Conservation (phyloP, 345 rosid genomes). For the Sonneratia caseolaris region DNA sequence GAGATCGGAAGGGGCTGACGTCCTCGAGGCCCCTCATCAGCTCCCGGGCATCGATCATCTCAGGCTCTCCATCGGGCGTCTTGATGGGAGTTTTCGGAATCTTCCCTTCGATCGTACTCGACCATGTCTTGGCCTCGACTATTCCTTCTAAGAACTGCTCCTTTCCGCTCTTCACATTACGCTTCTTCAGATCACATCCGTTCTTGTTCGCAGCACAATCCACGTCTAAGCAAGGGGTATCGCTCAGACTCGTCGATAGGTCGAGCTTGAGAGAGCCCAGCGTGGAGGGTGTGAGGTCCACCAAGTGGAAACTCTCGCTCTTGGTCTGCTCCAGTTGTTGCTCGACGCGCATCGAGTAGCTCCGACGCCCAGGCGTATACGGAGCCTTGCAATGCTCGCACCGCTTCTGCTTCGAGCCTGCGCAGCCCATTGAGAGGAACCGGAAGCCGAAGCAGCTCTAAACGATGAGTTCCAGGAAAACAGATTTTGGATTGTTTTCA, state of each 20-base stretch:
- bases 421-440: constrained; percentile 60
- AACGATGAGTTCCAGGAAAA: neutral
- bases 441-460: neutral
- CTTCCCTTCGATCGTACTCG: constrained; percentile 60
- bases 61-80: constrained; percentile 94
- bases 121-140: constrained; percentile 76
- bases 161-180: neutral
- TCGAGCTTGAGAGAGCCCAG: constrained; percentile 63
- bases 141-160: constrained; percentile 21
- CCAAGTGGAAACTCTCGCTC: constrained; percentile 56
- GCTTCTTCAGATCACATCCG: neutral
- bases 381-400: constrained; percentile 60
- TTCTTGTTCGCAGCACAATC: constrained; percentile 3
- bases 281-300: constrained; percentile 66
- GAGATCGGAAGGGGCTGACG: constrained; percentile 30
- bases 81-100: constrained; percentile 61
- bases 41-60: constrained; percentile 82
- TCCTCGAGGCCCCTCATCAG: constrained; percentile 92
- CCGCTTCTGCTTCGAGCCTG: constrained; percentile 59
- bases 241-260: constrained; percentile 10
- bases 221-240: neutral
- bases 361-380: constrained; percentile 44
- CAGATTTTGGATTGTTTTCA: neutral
- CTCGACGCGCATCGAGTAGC: constrained; percentile 58
- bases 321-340: constrained; percentile 35